These are phyloP conservation scores for Neopestalotiopsis sp. DNA, from an alignment of 2,329 filamentous ascomycete species.

Conservation along the genomic window DNA sequence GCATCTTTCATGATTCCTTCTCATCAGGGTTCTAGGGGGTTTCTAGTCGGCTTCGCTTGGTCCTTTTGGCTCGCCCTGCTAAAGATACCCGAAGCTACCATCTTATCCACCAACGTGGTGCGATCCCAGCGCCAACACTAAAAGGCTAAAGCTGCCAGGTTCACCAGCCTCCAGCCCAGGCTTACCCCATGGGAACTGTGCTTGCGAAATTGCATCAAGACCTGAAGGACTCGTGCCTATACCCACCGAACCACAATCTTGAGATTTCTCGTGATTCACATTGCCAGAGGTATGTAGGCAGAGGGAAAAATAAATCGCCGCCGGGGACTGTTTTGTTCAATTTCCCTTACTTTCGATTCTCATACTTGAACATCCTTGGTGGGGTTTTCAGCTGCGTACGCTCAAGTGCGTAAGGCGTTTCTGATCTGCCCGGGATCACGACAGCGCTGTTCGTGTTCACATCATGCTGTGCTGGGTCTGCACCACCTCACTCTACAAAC, in stretches of 20 bases:
- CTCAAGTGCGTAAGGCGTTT: constrained; percentile 13
- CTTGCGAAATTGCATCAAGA: constrained; percentile 14
- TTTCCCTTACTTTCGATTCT: constrained; percentile 2
- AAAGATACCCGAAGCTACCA: constrained; percentile 12
- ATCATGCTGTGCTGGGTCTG: background rate
- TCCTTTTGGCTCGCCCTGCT: background rate
- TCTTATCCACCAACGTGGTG: background rate
- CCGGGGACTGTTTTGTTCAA: background rate
- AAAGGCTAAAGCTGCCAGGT: background rate
- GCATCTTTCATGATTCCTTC: background rate
- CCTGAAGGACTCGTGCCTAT: constrained; percentile 7
- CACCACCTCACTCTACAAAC: background rate
- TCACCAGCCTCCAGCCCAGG: background rate
- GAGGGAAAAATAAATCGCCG: background rate
- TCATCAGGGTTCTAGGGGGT: constrained; percentile 8
- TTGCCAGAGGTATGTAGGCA: background rate
- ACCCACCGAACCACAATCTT: constrained; percentile 13
- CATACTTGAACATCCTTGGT: background rate
- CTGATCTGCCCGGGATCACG: background rate
- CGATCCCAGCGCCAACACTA: background rate
- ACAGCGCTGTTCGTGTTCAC: background rate
- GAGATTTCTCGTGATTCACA: constrained; percentile 1
- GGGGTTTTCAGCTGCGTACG: constrained; percentile 1
- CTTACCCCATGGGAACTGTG: constrained; percentile 1
- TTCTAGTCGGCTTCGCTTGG: constrained; percentile 9